phyloP scores from a whole-genome alignment of 2,329 filamentous ascomycete species.

The Ophiosphaerella narmari region DNA sequence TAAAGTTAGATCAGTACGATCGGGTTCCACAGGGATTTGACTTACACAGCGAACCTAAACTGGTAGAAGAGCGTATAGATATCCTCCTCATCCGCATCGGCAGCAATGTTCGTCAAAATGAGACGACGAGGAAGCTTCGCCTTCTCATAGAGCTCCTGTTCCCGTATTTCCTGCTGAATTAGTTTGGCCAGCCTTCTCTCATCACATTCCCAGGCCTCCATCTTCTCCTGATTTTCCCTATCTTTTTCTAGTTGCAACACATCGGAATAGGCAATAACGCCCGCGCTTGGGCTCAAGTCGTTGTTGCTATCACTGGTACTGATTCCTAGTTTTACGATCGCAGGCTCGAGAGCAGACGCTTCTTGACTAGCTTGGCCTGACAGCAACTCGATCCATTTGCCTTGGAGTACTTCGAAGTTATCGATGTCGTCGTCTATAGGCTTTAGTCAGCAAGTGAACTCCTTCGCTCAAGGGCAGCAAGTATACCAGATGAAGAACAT shows the following conservation, averaged over 20 bases:
- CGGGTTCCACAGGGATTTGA: neutral
- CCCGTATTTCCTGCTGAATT: constrained; percentile 13
- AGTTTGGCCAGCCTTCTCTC: constrained; percentile 8
- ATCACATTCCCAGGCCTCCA: constrained; percentile 12
- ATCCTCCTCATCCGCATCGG: constrained; percentile 21
- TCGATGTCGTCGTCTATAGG: neutral
- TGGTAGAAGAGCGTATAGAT: constrained; percentile 18
- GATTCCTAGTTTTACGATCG: no score
- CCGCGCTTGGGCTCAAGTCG: no score
- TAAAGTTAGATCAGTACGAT: constrained; percentile 1
- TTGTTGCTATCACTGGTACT: no score
- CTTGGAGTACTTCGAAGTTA: neutral
- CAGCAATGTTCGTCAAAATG: constrained; percentile 34
- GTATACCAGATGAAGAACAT: neutral
- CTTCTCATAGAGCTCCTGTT: constrained; percentile 15
- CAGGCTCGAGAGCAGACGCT: no score
- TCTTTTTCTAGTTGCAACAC: no score
- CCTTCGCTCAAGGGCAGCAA: no score
- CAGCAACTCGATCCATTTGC: neutral
- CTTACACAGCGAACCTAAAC: constrained; percentile 24
- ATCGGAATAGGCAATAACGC: no score
- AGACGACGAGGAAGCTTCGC: constrained; percentile 16
- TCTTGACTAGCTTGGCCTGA: no score
- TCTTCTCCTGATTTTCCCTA: constrained; percentile 3
- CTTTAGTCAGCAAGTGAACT: neutral